Base-by-base conservation (phyloP, 1,284 basidiomycete genomes). In the Trametes hirsuta region DNA sequence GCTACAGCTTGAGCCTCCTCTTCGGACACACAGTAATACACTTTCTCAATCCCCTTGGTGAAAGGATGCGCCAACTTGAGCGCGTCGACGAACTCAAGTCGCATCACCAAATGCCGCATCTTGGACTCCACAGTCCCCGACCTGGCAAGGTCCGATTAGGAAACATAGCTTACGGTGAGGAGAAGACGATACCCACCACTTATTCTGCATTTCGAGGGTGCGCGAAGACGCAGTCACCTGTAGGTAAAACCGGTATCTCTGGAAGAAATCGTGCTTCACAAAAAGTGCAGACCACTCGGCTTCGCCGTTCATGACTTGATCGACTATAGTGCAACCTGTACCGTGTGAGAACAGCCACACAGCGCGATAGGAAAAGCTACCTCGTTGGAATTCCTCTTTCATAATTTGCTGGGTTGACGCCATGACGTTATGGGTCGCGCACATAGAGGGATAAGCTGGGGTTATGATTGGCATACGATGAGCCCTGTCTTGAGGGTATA, bases 401-500 rank as follows among this genome's bases (percentile, higher is more conserved):
- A 98, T 96, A 65, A 99, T 93, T 79, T 91, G 90, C 77, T 98
- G 94, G 1, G 97, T 99, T 9, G 95, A 98, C 44, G 87, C 86
- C 52, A 94, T 95, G 58, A 99, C 95, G 71, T 99, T 99, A 78
- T 99, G 97, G 15, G 97, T 99, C 37, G 97, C 89, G 75, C 97
- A 99, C 97, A 99, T 99, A 12, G 96, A 93, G 36, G 97, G 97
- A 76, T 98, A 99, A n/a, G 97, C 96, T 4, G 97, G 97, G 0
- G 97, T 99, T 70, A 99, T 99, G 72, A 99, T 98, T 15, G 97
- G 97, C 97, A 99, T 99, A 61, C 95, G 87, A 77, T 99, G 97
- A 37, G 91, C 85, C 62, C 93, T 86, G 76, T 99, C 97, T 65
- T 88, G 85, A 1, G 95, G 93, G 75, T 99, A 98, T 56, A 98